Evolutionary conservation across 768 basidiomycete genomes (phyloP), one percentile per base, ranked within the genome.

Genomic region (Lentinula edodes): DNA sequence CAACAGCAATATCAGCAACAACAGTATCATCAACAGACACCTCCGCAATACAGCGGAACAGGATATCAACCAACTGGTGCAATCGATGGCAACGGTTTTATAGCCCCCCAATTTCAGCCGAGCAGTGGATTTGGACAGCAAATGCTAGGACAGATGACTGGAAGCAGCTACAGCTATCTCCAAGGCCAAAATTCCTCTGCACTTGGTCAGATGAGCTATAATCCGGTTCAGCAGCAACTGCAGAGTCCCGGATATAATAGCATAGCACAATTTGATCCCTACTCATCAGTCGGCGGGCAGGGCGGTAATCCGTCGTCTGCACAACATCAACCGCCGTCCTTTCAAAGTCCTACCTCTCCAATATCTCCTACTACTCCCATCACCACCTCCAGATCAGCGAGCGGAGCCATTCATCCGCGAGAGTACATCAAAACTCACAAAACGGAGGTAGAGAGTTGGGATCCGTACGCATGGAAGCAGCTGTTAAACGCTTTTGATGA

Each of bases 401-500:
- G 73, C 2, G 72, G 79, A 7, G 74, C 80, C 28, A 76, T 74
- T 28, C 91, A 93, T 65, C 91, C 91, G 0, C 83, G 88, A 43
- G 83, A 89, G 50, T 83, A 79, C 64, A 83, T 92, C 59, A 84
- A 83, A 50, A 71, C 72, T 2, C 82, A 91, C 70, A 91, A 91
- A 65, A 68, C 75, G 0, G 83, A 85, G 69, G 76, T 93, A 32
- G 91, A 91, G 65, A 74, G 80, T 6, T 91, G 90, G 90, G 87
- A 91, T 65, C 41, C 72, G 6, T 83, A 81, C 61, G 74, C 86
- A 12, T 91, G 90, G 90, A 90, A 86, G 70, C 88, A 89, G 73
- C 76, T 86, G 41, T 70, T 90, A 34, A 73, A 72, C 61, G 67
- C 81, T 0, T 89, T 91, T 62, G 88, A 91, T 58, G 74, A 75